Conservation (phyloP, 345 rosid species). For the Mangifera indica region DNA sequence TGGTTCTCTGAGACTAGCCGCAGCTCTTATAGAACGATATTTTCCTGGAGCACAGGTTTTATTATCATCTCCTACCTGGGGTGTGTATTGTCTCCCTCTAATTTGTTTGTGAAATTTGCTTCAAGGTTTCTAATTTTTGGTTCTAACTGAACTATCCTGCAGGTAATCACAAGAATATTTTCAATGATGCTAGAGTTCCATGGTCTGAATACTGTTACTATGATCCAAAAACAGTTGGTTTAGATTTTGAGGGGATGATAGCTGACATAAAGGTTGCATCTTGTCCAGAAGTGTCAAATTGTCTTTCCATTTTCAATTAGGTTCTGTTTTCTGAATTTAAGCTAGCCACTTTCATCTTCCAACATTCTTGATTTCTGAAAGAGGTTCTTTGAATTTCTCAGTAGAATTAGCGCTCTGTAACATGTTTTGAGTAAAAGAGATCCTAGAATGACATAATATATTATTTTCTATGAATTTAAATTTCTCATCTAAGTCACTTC, state of each 20-base stretch:
- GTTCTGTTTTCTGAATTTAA: neutral
- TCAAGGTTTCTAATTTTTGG: neutral
- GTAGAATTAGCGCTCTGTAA: no score
- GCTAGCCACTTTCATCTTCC: neutral
- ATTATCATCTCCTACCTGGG: slow-evolving; percentile 96
- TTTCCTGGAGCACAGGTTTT: slow-evolving; percentile 87
- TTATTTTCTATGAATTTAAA: neutral
- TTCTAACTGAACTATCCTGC: slow-evolving; percentile 25
- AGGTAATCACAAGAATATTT: slow-evolving; percentile 98
- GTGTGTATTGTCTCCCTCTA: slow-evolving; percentile 35
- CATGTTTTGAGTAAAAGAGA: no score
- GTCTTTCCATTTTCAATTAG: neutral
- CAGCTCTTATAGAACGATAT: slow-evolving; percentile 88
- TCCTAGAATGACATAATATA: no score
- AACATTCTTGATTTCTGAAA: no score
- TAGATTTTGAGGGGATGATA: slow-evolving; percentile 98
- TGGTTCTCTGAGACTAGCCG: slow-evolving; percentile 91
- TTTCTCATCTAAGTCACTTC: slow-evolving; percentile 6
- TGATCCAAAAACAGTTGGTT: slow-evolving; percentile 95
- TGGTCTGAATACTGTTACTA: slow-evolving; percentile 97
- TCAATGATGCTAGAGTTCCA: slow-evolving; percentile 91
- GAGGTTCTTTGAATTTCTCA: no score
- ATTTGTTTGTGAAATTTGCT: slow-evolving; percentile 9
- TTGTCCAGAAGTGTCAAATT: neutral
- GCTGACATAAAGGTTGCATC: slow-evolving; percentile 76